Conservation (phyloP, 1,139 yeast genomes). For the Saccharomyces hybrid region DNA sequence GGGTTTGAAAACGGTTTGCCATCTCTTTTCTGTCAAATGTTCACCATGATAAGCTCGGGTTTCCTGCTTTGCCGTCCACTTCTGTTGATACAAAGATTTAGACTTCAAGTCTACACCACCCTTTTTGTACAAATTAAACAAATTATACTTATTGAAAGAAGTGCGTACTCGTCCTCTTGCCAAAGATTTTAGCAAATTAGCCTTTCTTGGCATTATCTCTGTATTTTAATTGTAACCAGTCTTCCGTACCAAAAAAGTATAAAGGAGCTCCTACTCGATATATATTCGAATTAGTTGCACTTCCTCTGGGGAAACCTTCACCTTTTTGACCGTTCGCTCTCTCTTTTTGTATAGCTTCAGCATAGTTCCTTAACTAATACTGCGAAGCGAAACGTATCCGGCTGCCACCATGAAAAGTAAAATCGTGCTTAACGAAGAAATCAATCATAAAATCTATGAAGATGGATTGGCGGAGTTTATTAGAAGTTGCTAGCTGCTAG, state of each 20-base stretch:
- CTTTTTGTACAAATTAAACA: slow-evolving; percentile 77
- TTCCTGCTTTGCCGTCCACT: slow-evolving; percentile 86
- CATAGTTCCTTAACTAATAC: neutral
- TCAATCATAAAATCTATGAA: neutral
- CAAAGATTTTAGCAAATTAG: slow-evolving; percentile 49
- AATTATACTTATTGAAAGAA: slow-evolving; percentile 85
- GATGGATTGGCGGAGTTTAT: neutral
- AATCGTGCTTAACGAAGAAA: slow-evolving; percentile 1
- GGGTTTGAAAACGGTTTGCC: slow-evolving; percentile 65
- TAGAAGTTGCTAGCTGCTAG: neutral
- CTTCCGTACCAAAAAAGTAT: neutral
- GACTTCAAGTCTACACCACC: slow-evolving; percentile 45
- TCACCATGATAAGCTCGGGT: slow-evolving; percentile 96
- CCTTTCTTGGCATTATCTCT: slow-evolving; percentile 51
- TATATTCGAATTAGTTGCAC: neutral
- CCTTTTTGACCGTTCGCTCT: neutral
- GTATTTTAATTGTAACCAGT: neutral
- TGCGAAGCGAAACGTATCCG: neutral
- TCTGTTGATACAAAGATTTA: slow-evolving; percentile 74
- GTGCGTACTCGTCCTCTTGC: slow-evolving; percentile 74
- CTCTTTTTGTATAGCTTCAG: neutral
- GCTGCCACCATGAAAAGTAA: neutral
- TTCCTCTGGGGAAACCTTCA: neutral
- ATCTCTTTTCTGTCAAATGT: slow-evolving; percentile 75
- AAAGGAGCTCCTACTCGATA: neutral